Conservation (phyloP, 179 eudicot genomes). For the Drosera spatulata region DNA sequence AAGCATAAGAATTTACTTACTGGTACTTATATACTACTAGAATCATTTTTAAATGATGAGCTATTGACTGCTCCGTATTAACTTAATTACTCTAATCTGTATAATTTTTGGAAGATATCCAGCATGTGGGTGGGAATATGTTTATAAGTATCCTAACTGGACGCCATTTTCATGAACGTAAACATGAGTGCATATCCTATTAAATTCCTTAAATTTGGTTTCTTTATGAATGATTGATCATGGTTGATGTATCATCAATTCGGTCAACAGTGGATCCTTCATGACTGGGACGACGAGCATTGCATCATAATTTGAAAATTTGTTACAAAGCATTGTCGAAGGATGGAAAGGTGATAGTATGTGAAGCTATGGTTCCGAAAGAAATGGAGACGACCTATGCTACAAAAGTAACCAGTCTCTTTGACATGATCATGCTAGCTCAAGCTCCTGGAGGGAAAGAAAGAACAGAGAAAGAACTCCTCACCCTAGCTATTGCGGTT, state of each 20-base stretch:
- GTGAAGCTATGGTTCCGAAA: neutral
- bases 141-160: too few species aligned
- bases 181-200: neutral
- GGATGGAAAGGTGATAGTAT: constrained; percentile 2
- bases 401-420: neutral
- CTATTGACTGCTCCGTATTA: too few species aligned
- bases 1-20: too few species aligned
- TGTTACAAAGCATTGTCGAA: constrained; percentile 4
- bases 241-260: neutral
- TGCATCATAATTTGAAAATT: neutral
- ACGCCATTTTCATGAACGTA: too few species aligned
- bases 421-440: constrained; percentile 3
- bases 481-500: neutral
- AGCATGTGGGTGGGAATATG: too few species aligned
- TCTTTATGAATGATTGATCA: neutral
- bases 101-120: too few species aligned
- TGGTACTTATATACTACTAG: too few species aligned
- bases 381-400: neutral
- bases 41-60: too few species aligned
- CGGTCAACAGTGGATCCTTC: neutral
- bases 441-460: too few species aligned
- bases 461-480: neutral
- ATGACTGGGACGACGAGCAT: too few species aligned
- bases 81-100: too few species aligned
- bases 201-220: neutral